Evolutionary conservation across 2,329 filamentous ascomycete genomes (phyloP).

Genomic region (Emydomyces testavorans): DNA sequence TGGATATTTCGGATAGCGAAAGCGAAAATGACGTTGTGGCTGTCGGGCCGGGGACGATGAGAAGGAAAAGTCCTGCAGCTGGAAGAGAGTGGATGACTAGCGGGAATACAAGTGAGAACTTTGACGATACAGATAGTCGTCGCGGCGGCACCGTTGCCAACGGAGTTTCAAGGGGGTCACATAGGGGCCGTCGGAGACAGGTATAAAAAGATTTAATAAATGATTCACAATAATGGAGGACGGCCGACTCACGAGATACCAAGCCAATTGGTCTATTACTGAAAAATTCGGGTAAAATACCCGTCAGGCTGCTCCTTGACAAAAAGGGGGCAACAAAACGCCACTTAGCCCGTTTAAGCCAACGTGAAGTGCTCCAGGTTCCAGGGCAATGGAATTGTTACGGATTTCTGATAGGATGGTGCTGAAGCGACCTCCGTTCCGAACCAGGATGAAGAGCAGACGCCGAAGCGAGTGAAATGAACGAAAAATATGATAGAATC

Average conservation of each 20-base stretch:
- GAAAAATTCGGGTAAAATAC: not conserved
- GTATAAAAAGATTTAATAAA: conserved; percentile 9
- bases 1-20: conserved; percentile 85
- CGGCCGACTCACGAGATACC: not conserved
- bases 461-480: not conserved
- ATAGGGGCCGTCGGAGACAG: conserved; percentile 26
- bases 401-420: not conserved
- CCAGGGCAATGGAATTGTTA: not conserved
- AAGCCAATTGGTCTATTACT: not conserved
- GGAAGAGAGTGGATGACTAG: conserved; percentile 50
- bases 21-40: conserved; percentile 77
- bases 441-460: not conserved
- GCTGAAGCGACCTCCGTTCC: not conserved
- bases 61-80: conserved; percentile 70
- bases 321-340: not conserved
- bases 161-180: conserved; percentile 16
- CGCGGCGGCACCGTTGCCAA: conserved; percentile 14
- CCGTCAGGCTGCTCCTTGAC: not conserved
- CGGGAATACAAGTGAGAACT: conserved; percentile 23
- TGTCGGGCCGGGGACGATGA: conserved; percentile 66
- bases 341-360: not conserved
- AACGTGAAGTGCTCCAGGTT: not conserved
- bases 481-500: not conserved
- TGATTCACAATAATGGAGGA: not conserved
- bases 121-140: conserved; percentile 18